Percentiles rank a stretch among this genome's conserved stretches.
Evolutionary conservation across 345 rosid genomes (phyloP).

Genomic region (Pugionium dolabratum): DNA sequence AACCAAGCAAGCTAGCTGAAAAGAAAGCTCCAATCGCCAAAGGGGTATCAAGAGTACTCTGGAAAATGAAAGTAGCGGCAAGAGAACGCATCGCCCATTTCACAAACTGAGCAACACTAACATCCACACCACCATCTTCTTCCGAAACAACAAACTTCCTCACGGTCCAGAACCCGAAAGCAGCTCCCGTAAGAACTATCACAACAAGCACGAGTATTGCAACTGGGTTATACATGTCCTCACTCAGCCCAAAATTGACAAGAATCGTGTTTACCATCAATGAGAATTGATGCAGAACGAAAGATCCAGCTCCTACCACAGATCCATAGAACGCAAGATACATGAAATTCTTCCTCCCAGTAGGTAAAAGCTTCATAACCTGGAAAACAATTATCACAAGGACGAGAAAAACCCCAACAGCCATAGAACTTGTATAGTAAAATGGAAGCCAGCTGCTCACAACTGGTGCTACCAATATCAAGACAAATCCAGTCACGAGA

Average conservation of each 20-base stretch:
- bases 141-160: conserved; percentile 73
- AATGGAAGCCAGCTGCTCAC: conserved; percentile 94
- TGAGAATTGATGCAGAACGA: conserved; percentile 76
- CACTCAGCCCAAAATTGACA: conserved; percentile 74
- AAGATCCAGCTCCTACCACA: conserved; percentile 85
- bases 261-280: conserved; percentile 73
- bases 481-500: conserved; percentile 60
- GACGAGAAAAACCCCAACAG: conserved; percentile 83
- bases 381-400: conserved; percentile 75
- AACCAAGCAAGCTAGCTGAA: conserved; percentile 48
- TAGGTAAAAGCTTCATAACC: conserved; percentile 81
- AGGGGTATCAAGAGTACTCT: conserved; percentile 74
- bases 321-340: conserved; percentile 71
- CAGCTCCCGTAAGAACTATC: conserved; percentile 84
- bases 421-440: conserved; percentile 92
- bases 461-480: conserved; percentile 70
- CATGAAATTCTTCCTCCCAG: conserved; percentile 66
- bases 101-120: conserved; percentile 78
- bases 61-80: conserved; percentile 71
- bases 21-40: conserved; percentile 53
- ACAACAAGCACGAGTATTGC: conserved; percentile 64
- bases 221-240: conserved; percentile 92
- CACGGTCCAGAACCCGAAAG: conserved; percentile 91
- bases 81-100: conserved; percentile 88
- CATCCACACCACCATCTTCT: conserved; percentile 81